phyloP scores from a whole-genome alignment of 345 rosid species.

The Euphorbia peplus region DNA sequence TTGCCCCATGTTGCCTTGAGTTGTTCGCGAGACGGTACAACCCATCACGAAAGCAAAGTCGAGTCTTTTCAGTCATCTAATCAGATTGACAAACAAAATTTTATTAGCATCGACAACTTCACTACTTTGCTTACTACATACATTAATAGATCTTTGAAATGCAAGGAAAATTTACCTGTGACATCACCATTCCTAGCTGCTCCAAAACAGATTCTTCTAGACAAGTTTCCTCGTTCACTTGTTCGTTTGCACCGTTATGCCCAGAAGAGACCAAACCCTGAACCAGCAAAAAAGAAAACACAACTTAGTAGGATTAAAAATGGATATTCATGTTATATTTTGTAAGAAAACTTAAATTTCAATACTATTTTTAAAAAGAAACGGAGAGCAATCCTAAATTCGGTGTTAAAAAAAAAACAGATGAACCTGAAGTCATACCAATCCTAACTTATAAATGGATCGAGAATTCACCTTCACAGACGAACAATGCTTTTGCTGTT shows the following conservation, averaged over 20 bases:
- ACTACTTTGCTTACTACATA: no score
- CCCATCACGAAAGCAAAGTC: conserved; percentile 77
- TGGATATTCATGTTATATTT: not conserved
- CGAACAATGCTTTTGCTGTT: conserved; percentile 11
- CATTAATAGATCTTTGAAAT: no score
- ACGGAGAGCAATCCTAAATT: not conserved
- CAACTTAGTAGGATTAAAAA: conserved; percentile 3
- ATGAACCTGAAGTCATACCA: not conserved
- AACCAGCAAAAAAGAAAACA: conserved; percentile 28
- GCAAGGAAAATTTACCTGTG: conserved; percentile 42
- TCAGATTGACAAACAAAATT: conserved; percentile 14
- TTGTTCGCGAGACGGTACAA: conserved; percentile 80
- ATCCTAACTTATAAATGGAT: not conserved
- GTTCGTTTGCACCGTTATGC: conserved; percentile 29
- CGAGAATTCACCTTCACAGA: conserved; percentile 28
- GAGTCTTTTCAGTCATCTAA: conserved; percentile 58
- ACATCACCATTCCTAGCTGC: conserved; percentile 63
- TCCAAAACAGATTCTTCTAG: conserved; percentile 57
- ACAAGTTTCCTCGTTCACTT: conserved; percentile 33
- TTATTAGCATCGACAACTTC: not conserved
- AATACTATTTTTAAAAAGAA: not conserved
- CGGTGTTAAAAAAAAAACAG: not conserved
- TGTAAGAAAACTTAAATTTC: not conserved
- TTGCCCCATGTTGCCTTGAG: conserved; percentile 33
- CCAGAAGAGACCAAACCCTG: conserved; percentile 22